Percentiles rank a stretch among this genome's conserved stretches.
Conservation (phyloP, 2,329 filamentous ascomycete species). For the Venturia pyrina region DNA sequence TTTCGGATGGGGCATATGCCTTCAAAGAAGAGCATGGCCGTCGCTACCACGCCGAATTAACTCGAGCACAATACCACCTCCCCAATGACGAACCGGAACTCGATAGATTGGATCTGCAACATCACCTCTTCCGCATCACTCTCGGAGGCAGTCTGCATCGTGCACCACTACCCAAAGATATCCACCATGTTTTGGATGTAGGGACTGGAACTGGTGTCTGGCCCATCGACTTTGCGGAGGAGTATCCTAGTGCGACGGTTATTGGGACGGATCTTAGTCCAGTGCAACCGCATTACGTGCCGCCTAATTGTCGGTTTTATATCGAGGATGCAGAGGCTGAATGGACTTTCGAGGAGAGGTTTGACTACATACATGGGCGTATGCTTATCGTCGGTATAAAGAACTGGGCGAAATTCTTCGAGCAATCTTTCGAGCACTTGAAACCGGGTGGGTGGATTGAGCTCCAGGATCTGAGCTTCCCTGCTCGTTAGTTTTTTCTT, state of each 20-base stretch:
- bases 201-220: conserved; percentile 11
- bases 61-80: conserved; percentile 5
- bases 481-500: conserved; percentile 14
- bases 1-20: not conserved
- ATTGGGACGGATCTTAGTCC: conserved; percentile 27
- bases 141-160: conserved; percentile 28
- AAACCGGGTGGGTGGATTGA: conserved; percentile 37
- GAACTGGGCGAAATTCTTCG: conserved; percentile 42
- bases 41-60: conserved; percentile 9
- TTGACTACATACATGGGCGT: conserved; percentile 48
- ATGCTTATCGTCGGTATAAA: conserved; percentile 43
- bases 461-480: conserved; percentile 33
- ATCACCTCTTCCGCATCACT: conserved; percentile 4
- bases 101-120: conserved; percentile 9
- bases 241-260: conserved; percentile 24
- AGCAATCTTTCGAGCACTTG: conserved; percentile 24
- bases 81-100: conserved; percentile 27
- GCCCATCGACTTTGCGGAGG: conserved; percentile 28
- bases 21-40: conserved; percentile 7
- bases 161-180: conserved; percentile 29
- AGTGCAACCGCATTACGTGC: conserved; percentile 34
- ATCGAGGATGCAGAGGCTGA: conserved; percentile 51
- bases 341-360: conserved; percentile 41
- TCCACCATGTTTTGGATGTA: conserved; percentile 22
- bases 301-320: conserved; percentile 47